These are phyloP conservation scores for Biscogniauxia sp. DNA, from an alignment of 2,329 filamentous ascomycete genomes.

Conservation along the genomic window DNA sequence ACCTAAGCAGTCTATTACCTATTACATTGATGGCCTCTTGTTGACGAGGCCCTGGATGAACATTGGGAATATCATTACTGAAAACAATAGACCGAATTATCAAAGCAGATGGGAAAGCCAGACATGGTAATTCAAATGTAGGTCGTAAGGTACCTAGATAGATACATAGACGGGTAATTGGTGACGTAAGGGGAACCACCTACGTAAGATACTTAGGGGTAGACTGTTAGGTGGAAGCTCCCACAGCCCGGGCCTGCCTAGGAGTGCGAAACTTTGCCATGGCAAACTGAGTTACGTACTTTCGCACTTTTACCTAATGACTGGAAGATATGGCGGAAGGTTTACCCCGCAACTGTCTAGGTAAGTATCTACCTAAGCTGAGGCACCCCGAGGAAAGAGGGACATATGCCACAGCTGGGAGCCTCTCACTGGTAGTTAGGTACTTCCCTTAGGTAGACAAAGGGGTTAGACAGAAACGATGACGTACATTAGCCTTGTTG, in stretches of 20 bases:
- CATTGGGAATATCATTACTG: conserved; percentile 6
- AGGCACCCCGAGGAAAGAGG: too few relatives aligned
- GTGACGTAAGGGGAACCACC: conserved; percentile 14
- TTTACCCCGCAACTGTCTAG: not conserved
- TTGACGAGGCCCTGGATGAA: too few relatives aligned
- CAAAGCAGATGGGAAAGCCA: conserved; percentile 3
- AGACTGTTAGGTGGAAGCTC: conserved; percentile 3
- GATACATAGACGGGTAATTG: conserved; percentile 6
- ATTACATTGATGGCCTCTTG: too few relatives aligned
- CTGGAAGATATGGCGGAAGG: not conserved
- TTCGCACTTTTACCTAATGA: not conserved
- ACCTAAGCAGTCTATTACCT: conserved; percentile 2
- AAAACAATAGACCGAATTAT: conserved; percentile 2
- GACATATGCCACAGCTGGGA: too few relatives aligned
- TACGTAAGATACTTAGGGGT: too few relatives aligned
- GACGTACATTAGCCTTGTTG: not conserved
- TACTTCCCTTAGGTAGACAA: not conserved
- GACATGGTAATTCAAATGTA: conserved; percentile 17
- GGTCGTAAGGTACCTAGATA: too few relatives aligned
- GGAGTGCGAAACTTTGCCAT: conserved; percentile 3
- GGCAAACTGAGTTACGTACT: conserved; percentile 4
- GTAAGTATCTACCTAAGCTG: not conserved
- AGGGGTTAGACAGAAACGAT: not conserved
- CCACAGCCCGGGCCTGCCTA: not conserved
- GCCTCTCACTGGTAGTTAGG: not conserved